Conservation (phyloP, 2,329 filamentous ascomycete species). For the Aureobasidium sp. region DNA sequence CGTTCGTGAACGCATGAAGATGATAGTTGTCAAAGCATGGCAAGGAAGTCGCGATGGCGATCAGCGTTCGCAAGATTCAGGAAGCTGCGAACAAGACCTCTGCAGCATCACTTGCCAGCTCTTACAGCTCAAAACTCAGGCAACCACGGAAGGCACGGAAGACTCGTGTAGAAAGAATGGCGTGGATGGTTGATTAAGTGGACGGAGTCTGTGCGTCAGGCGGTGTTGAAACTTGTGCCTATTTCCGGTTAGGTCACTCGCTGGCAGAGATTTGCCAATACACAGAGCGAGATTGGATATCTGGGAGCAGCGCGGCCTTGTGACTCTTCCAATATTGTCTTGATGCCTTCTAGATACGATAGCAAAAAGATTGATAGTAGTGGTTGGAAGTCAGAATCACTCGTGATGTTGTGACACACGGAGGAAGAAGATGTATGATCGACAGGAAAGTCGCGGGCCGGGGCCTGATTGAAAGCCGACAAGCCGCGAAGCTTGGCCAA, state of each 20-base stretch:
- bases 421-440: neutral
- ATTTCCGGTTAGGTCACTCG: neutral
- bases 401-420: neutral
- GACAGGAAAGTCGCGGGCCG: neutral
- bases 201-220: conserved; percentile 1
- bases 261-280: conserved; percentile 12
- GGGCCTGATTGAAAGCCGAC: neutral
- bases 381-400: neutral
- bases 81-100: neutral
- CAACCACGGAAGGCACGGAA: conserved; percentile 6
- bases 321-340: neutral
- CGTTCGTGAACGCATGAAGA: neutral
- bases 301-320: neutral
- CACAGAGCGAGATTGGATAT: neutral
- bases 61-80: neutral
- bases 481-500: neutral
- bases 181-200: neutral
- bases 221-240: conserved; percentile 11
- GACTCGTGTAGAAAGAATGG: neutral
- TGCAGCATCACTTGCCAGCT: neutral
- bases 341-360: neutral
- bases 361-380: neutral
- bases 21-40: neutral
- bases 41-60: neutral
- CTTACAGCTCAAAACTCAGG: neutral